Conservation (phyloP, 192 early-diverging fungal genomes). For the Podila verticillata region DNA sequence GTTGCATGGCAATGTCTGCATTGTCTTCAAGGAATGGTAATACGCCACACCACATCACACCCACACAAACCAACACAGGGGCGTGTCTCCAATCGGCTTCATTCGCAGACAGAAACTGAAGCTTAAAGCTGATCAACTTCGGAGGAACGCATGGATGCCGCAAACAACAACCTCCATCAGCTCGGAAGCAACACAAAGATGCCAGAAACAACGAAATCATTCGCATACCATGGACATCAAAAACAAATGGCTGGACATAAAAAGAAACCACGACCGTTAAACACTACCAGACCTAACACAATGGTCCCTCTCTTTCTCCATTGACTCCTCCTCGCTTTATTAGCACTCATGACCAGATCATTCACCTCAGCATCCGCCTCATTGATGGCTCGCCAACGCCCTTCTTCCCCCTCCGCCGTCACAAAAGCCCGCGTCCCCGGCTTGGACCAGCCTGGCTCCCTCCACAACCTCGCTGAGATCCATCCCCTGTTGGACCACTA, state of each 20-base stretch:
- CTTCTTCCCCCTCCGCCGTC: conserved; percentile 1
- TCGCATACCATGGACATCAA: too few relatives aligned
- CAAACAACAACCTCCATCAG: too few relatives aligned
- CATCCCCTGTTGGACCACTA: conserved; percentile 49
- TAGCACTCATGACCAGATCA: conserved; percentile 26
- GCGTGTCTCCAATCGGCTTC: not conserved
- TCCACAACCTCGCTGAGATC: conserved; percentile 46
- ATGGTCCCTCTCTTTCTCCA: too few relatives aligned
- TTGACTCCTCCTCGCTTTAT: not conserved
- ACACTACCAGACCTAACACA: too few relatives aligned
- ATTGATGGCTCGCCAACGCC: conserved; percentile 44
- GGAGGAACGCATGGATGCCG: too few relatives aligned
- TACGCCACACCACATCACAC: not conserved
- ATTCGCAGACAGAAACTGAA: not conserved
- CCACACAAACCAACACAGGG: not conserved
- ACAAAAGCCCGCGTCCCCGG: conserved; percentile 23
- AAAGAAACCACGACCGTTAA: too few relatives aligned
- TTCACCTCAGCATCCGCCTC: conserved; percentile 28
- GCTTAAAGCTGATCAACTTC: not conserved
- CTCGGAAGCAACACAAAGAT: too few relatives aligned
- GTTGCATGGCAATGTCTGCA: conserved; percentile 31
- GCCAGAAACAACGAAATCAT: too few relatives aligned
- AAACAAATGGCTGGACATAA: too few relatives aligned
- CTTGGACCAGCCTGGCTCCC: conserved; percentile 14
- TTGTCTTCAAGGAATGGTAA: conserved; percentile 41